A percentile compares a stretch with the other conserved stretches of the same genome.
Conservation (phyloP, 2,329 filamentous ascomycete genomes). For the Coccinonectria pachysandricola region DNA sequence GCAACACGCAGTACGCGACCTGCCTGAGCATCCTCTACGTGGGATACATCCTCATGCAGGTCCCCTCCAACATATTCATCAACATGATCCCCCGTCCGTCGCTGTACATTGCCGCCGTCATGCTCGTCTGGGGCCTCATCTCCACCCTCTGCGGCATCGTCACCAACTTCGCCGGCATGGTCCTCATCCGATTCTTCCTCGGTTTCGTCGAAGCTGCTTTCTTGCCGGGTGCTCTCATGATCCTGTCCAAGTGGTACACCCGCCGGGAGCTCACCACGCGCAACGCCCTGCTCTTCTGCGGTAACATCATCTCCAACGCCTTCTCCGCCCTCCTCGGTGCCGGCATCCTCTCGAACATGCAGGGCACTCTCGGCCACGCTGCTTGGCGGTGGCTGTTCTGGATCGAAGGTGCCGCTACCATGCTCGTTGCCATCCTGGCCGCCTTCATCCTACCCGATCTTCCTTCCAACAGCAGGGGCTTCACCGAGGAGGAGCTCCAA, state of each 20-base stretch:
- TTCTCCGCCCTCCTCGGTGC: slow-evolving; percentile 50
- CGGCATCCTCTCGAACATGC: slow-evolving; percentile 48
- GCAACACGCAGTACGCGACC: slow-evolving; percentile 51
- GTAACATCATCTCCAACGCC: slow-evolving; percentile 49
- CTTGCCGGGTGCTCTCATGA: slow-evolving; percentile 51
- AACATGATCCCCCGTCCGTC: slow-evolving; percentile 42
- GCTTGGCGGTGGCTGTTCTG: slow-evolving; percentile 54
- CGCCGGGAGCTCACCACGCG: slow-evolving; percentile 43
- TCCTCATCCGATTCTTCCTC: slow-evolving; percentile 47
- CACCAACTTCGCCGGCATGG: slow-evolving; percentile 42
- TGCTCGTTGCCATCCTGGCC: slow-evolving; percentile 35
- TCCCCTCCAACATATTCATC: slow-evolving; percentile 48
- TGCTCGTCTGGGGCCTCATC: slow-evolving; percentile 50
- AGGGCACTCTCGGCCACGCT: slow-evolving; percentile 40
- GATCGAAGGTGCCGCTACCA: slow-evolving; percentile 46
- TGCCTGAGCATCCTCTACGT: slow-evolving; percentile 56
- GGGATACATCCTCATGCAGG: slow-evolving; percentile 55
- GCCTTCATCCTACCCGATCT: slow-evolving; percentile 43
- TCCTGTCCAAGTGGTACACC: slow-evolving; percentile 59
- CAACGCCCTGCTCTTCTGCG: slow-evolving; percentile 49
- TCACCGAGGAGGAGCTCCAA: slow-evolving; percentile 46
- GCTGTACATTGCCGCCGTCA: slow-evolving; percentile 40
- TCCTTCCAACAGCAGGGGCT: slow-evolving; percentile 45
- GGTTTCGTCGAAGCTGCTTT: slow-evolving; percentile 56
- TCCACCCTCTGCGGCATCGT: slow-evolving; percentile 46